Percentiles rank a stretch among this genome's conserved stretches.
These are phyloP conservation scores for Globisporangium sylvaticum DNA, from an alignment of 352 stramenopile genomes.

Conservation along the genomic window DNA sequence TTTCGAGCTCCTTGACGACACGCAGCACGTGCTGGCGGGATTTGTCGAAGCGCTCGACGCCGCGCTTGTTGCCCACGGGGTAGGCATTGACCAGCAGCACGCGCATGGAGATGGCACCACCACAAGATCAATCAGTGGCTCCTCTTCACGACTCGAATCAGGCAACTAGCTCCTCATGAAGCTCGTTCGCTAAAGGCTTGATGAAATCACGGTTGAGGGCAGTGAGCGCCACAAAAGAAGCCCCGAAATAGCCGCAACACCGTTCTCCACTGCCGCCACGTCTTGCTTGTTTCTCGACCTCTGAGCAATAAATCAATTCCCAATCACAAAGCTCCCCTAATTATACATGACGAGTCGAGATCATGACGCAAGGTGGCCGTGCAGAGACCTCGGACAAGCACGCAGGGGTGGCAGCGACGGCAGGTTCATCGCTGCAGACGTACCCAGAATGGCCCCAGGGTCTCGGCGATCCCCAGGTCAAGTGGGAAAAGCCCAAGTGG, in stretches of 20 bases:
- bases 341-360: not conserved
- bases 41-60: constrained; percentile 37
- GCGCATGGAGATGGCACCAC: constrained; percentile 33
- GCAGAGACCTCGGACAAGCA: not conserved
- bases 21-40: constrained; percentile 50
- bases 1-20: constrained; percentile 54
- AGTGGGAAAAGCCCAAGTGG: constrained; percentile 74
- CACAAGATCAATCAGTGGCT: not conserved
- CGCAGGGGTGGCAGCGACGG: too few species aligned
- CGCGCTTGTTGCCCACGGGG: constrained; percentile 32
- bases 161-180: not conserved
- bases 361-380: not conserved
- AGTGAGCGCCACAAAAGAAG: not conserved
- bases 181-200: not conserved
- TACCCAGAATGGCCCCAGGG: constrained; percentile 63
- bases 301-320: not conserved
- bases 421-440: not conserved
- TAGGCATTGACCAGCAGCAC: constrained; percentile 75
- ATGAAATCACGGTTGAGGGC: not conserved
- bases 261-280: not conserved
- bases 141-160: not conserved
- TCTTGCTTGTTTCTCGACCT: not conserved
- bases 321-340: not conserved
- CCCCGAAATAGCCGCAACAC: not conserved
- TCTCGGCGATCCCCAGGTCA: constrained; percentile 58